Percentiles rank a stretch among this genome's conserved stretches.
phyloP scores from a whole-genome alignment of 1,284 basidiomycete species.

The Ustilago vetiveriae region DNA sequence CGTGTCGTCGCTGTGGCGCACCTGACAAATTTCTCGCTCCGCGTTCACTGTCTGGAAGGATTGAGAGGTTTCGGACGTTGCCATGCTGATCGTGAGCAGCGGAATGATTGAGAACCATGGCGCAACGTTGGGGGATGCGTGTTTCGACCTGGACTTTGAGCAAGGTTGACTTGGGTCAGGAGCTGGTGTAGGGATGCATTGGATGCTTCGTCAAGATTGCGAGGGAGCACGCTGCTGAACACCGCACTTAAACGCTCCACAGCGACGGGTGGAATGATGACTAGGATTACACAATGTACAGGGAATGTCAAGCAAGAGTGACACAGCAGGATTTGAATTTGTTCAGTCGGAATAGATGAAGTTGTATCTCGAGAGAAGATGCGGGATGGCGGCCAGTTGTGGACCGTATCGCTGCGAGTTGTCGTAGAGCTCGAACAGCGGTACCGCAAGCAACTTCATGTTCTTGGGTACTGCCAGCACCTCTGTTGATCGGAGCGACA shows the following conservation, averaged over 20 bases:
- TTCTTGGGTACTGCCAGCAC: conserved; percentile 95
- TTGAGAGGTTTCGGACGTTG: too few relatives aligned
- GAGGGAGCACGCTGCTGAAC: too few relatives aligned
- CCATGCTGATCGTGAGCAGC: too few relatives aligned
- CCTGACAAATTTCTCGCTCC: background rate
- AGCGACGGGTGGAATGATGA: too few relatives aligned
- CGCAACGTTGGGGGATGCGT: too few relatives aligned
- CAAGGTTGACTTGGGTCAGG: too few relatives aligned
- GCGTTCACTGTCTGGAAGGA: too few relatives aligned
- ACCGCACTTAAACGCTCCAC: too few relatives aligned
- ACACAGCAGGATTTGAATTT: background rate
- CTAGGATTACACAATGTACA: conserved; percentile 24
- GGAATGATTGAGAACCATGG: too few relatives aligned
- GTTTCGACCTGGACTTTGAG: too few relatives aligned
- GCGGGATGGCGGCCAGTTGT: conserved; percentile 91
- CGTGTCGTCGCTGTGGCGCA: conserved; percentile 13
- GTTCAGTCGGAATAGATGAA: conserved; percentile 65
- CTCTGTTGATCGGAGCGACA: conserved; percentile 72
- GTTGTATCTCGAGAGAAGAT: conserved; percentile 83
- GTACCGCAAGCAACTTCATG: conserved; percentile 93
- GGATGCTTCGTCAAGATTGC: too few relatives aligned
- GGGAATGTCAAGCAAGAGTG: background rate
- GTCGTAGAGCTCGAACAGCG: conserved; percentile 95
- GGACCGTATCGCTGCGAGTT: conserved; percentile 92
- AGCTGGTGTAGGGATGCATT: background rate